Base-by-base conservation (phyloP, 179 eudicot genomes). In the Spinacia oleracea region DNA sequence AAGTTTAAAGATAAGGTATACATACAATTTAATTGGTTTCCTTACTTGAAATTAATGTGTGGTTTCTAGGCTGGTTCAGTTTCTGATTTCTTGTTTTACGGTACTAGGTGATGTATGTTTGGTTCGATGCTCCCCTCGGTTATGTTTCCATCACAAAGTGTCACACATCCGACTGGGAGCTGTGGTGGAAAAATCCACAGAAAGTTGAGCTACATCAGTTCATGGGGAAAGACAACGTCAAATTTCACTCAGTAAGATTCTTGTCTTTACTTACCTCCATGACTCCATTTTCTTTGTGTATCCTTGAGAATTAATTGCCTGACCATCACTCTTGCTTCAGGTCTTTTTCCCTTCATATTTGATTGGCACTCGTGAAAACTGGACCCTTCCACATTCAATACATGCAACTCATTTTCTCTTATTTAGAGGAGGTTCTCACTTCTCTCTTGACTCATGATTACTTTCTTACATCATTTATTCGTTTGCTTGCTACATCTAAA, bases 171-270 rank as follows among this genome's bases (percentile, higher is more conserved):
- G 91, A 93, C 51, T 93, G 98, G 98, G 98, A 93, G 81, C 81
- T 89, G 63, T 93, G 98, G 98, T 93, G 98, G 98, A 93, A 93
- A 75, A 89, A 93, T 80, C 97, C 97, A 21, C 87, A 90, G 51
- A 86, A 91, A 86, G 97, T 93, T 48, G 98, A 93, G 86, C 84
- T 93, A 15, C 90, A 89, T 82, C 93, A 88, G 79, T 93, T 93
- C 74, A 93, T 93, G 98, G 98, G 98, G 73, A 93, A 93, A 83
- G 98, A 93, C 84, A 93, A 93, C 81, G 98, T 93, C 70, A 89
- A 88, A 35, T 91, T 93, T 78, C 94, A 93, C 88, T 89, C 98
- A 38, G 97, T 93, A 85, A 83, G 9, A 5, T 2, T 68, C 21
- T 14, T 40, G 9, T 42, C 90, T 74, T 18, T 21, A 10, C 6